Conservation (phyloP, 257 asterid species). For the Hygrophila difformis region DNA sequence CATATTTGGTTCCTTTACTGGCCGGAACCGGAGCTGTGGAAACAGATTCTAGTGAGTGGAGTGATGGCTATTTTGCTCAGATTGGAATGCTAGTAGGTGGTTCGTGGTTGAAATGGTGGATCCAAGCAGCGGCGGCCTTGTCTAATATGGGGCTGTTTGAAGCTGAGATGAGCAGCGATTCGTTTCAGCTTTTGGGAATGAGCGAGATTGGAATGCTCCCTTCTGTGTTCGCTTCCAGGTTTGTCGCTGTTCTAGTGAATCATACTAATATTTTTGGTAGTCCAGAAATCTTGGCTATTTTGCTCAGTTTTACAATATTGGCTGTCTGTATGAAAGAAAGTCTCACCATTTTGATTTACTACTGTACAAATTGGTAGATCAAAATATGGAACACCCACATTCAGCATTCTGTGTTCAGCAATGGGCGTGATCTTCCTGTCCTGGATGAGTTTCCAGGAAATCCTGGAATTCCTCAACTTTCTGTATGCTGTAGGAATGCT, state of each 20-base stretch:
- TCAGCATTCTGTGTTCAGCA: constrained; percentile 89
- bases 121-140: constrained; percentile 82
- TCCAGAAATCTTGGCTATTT: too few species aligned
- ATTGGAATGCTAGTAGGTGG: constrained; percentile 83
- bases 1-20: constrained; percentile 65
- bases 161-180: constrained; percentile 92
- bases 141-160: constrained; percentile 87
- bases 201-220: constrained; percentile 94
- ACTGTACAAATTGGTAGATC: constrained; percentile 35
- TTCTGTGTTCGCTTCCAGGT: constrained; percentile 68
- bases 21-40: constrained; percentile 76
- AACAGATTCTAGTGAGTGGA: constrained; percentile 63
- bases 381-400: constrained; percentile 79
- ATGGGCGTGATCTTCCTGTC: constrained; percentile 72
- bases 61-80: constrained; percentile 82
- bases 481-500: constrained; percentile 85
- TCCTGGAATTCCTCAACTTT: constrained; percentile 84
- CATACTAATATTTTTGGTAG: too few species aligned
- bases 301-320: too few species aligned
- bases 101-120: constrained; percentile 91
- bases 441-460: constrained; percentile 97
- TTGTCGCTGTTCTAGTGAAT: not conserved
- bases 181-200: constrained; percentile 89
- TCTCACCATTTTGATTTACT: too few species aligned
- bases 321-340: too few species aligned